Conservation (phyloP, 495 filamentous ascomycete genomes). For the Xylaria curta region DNA sequence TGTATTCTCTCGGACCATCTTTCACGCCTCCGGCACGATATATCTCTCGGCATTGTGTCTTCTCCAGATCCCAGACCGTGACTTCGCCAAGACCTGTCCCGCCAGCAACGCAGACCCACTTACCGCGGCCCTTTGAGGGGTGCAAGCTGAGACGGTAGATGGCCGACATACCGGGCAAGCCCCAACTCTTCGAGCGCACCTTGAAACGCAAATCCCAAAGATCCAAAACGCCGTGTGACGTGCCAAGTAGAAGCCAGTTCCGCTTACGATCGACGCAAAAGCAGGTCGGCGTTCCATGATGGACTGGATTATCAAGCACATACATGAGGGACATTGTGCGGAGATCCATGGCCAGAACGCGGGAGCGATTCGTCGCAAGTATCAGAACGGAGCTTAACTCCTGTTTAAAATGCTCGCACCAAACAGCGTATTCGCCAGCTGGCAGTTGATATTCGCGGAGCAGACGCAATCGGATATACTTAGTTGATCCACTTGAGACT, state of each 20-base stretch:
- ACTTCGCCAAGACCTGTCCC: slow-evolving; percentile 92
- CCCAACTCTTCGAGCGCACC: slow-evolving; percentile 86
- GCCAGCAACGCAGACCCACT: slow-evolving; percentile 85
- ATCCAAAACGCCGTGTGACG: slow-evolving; percentile 89
- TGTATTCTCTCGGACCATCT: slow-evolving; percentile 71
- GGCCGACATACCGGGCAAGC: slow-evolving; percentile 77
- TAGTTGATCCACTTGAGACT: slow-evolving; percentile 60
- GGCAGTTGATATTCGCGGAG: slow-evolving; percentile 84
- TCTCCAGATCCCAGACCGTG: slow-evolving; percentile 95
- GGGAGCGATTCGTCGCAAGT: slow-evolving; percentile 84
- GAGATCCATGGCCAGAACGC: slow-evolving; percentile 83
- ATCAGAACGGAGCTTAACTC: slow-evolving; percentile 82
- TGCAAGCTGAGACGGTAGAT: slow-evolving; percentile 84
- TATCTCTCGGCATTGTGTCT: slow-evolving; percentile 84
- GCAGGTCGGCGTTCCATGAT: slow-evolving; percentile 91
- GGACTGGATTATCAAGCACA: slow-evolving; percentile 83
- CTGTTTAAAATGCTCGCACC: slow-evolving; percentile 89
- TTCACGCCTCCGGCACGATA: slow-evolving; percentile 70
- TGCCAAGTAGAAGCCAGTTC: slow-evolving; percentile 90
- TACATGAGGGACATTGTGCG: slow-evolving; percentile 85
- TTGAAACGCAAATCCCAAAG: slow-evolving; percentile 97
- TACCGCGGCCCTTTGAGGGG: slow-evolving; percentile 74
- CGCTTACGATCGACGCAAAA: slow-evolving; percentile 86
- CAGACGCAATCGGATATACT: slow-evolving; percentile 78
- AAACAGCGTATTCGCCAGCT: slow-evolving; percentile 77